These are phyloP conservation scores for Tolypocladium inflatum DNA, from an alignment of 2,329 filamentous ascomycete species.

Conservation along the genomic window DNA sequence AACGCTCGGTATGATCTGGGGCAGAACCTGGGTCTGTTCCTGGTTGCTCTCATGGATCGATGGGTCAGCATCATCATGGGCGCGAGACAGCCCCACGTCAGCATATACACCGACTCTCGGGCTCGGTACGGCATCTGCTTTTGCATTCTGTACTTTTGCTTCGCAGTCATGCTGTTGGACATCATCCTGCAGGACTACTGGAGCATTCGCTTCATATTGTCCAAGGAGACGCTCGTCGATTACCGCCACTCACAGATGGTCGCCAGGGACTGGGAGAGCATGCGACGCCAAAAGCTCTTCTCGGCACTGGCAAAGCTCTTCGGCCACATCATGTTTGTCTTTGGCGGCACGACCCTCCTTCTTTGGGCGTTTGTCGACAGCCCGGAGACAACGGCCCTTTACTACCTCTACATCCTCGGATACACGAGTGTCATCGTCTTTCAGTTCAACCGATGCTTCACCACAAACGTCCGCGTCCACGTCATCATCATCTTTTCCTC, in stretches of 20 bases:
- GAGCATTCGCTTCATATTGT: slow-evolving; percentile 20
- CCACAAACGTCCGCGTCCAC: slow-evolving; percentile 22
- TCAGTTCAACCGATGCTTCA: slow-evolving; percentile 31
- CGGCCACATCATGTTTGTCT: slow-evolving; percentile 18
- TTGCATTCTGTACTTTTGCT: slow-evolving; percentile 28
- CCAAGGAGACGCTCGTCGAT: slow-evolving; percentile 20
- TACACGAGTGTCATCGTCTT: slow-evolving; percentile 27
- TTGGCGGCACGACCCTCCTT: slow-evolving; percentile 20
- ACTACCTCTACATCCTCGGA: slow-evolving; percentile 23
- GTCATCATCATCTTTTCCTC: slow-evolving; percentile 22
- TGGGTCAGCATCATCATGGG: slow-evolving; percentile 27
- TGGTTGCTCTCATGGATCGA: slow-evolving; percentile 27
- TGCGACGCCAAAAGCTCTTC: slow-evolving; percentile 4
- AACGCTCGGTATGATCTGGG: slow-evolving; percentile 24
- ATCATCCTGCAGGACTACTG: slow-evolving; percentile 25
- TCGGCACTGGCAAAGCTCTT: slow-evolving; percentile 18
- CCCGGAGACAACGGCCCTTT: slow-evolving; percentile 19
- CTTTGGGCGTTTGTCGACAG: slow-evolving; percentile 25
- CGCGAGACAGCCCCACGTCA: slow-evolving; percentile 13
- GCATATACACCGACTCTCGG: slow-evolving; percentile 19
- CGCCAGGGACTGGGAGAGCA: slow-evolving; percentile 8
- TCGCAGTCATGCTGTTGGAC: slow-evolving; percentile 27
- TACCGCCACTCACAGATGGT: slow-evolving; percentile 15
- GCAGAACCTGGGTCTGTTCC: slow-evolving; percentile 26
- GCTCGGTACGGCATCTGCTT: slow-evolving; percentile 27